Percentiles rank a stretch among this genome's conserved stretches.
Conservation (phyloP, 106 monocot species). For the Agapanthus africanus region DNA sequence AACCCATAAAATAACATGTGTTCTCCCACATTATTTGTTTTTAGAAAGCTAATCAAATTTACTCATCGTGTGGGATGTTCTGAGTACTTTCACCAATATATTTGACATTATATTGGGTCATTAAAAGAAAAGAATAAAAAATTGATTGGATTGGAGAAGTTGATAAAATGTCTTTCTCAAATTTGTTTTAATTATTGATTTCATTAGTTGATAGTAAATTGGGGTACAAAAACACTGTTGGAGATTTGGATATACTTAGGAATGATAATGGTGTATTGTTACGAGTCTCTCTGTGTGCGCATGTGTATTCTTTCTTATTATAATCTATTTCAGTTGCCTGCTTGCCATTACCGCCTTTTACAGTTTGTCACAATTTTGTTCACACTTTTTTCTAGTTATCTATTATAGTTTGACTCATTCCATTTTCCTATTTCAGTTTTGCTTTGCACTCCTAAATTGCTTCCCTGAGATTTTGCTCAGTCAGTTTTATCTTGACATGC, state of each 20-base stretch:
- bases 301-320: no score
- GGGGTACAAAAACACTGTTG: no score
- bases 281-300: no score
- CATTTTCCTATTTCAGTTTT: neutral
- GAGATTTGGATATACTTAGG: no score
- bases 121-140: neutral
- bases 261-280: no score
- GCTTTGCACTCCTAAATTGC: neutral
- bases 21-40: neutral
- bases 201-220: neutral
- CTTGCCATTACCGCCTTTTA: no score
- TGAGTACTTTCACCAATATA: neutral
- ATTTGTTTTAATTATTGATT: neutral
- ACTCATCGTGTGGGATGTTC: neutral
- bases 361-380: neutral
- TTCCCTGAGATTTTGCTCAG: neutral
- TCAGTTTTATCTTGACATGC: neutral
- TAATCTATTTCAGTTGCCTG: no score
- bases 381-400: neutral
- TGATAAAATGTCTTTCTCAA: neutral
- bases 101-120: neutral
- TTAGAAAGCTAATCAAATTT: neutral
- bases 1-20: no score
- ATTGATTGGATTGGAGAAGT: slow-evolving; percentile 1
- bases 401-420: neutral